Percentiles rank a stretch among this genome's conserved stretches.
phyloP scores from a whole-genome alignment of 306 rosid genomes.

The Citrullus mucosospermus region DNA sequence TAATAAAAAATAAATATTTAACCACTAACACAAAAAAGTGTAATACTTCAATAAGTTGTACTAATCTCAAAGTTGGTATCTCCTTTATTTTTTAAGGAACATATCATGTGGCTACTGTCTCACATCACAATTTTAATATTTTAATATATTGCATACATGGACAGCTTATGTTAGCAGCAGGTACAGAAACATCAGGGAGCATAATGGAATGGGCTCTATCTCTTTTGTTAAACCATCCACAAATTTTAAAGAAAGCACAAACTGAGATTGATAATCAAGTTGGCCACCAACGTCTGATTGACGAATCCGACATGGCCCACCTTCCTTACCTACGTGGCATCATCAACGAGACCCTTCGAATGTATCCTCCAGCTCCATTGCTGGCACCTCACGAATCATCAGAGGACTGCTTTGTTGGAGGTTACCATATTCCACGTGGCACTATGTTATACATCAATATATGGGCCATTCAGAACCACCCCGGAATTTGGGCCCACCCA shows the following conservation, averaged over 20 bases:
- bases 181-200: slow-evolving; percentile 18
- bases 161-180: slow-evolving; percentile 14
- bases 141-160: neutral
- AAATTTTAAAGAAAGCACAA: slow-evolving; percentile 2
- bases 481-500: slow-evolving; percentile 18
- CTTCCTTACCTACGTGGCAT: slow-evolving; percentile 21
- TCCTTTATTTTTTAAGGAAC: no score
- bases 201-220: slow-evolving; percentile 33
- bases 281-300: slow-evolving; percentile 9
- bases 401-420: slow-evolving; percentile 16
- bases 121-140: no score
- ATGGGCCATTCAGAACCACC: slow-evolving; percentile 32
- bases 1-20: no score
- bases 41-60: no score
- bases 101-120: no score
- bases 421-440: slow-evolving; percentile 22
- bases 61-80: no score
- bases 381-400: slow-evolving; percentile 23
- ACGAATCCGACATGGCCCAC: slow-evolving; percentile 19
- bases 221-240: slow-evolving; percentile 25
- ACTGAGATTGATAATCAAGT: slow-evolving; percentile 7
- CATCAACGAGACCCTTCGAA: slow-evolving; percentile 22
- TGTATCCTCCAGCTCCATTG: slow-evolving; percentile 9
- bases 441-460: slow-evolving; percentile 22
- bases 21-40: no score